phyloP scores from a whole-genome alignment of 805 yeast species.

The Tetrapisispora iriomotensis region DNA sequence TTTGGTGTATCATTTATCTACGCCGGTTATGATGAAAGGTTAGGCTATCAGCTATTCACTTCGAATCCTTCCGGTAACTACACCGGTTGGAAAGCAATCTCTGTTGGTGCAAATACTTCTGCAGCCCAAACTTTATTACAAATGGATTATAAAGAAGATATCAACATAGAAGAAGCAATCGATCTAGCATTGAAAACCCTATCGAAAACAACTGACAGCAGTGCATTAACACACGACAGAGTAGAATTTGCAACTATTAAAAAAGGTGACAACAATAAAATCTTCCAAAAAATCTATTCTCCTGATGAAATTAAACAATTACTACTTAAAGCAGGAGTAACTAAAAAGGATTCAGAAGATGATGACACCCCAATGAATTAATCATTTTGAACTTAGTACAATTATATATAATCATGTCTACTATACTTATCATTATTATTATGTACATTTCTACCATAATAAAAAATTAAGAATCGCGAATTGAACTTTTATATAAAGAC shows the following conservation, averaged over 20 bases:
- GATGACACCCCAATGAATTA: constrained; percentile 14
- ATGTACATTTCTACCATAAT: no score
- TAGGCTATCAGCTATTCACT: constrained; percentile 85
- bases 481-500: no score
- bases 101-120: constrained; percentile 91
- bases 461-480: no score
- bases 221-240: constrained; percentile 78
- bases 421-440: no score
- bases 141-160: constrained; percentile 85
- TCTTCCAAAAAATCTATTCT: constrained; percentile 65
- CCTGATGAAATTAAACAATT: constrained; percentile 68
- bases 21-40: constrained; percentile 89
- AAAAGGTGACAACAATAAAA: constrained; percentile 37
- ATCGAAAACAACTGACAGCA: constrained; percentile 86
- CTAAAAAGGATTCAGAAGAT: constrained; percentile 39
- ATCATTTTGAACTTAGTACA: background rate
- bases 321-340: constrained; percentile 62
- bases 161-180: constrained; percentile 64
- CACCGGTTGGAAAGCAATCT: constrained; percentile 97
- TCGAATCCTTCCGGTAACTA: constrained; percentile 97
- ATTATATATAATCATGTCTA: no score
- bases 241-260: constrained; percentile 84
- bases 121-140: constrained; percentile 93
- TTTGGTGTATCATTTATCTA: constrained; percentile 94
- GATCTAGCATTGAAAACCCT: constrained; percentile 84